phyloP scores from a whole-genome alignment of 768 basidiomycete species.

The Mycena polygramma region DNA sequence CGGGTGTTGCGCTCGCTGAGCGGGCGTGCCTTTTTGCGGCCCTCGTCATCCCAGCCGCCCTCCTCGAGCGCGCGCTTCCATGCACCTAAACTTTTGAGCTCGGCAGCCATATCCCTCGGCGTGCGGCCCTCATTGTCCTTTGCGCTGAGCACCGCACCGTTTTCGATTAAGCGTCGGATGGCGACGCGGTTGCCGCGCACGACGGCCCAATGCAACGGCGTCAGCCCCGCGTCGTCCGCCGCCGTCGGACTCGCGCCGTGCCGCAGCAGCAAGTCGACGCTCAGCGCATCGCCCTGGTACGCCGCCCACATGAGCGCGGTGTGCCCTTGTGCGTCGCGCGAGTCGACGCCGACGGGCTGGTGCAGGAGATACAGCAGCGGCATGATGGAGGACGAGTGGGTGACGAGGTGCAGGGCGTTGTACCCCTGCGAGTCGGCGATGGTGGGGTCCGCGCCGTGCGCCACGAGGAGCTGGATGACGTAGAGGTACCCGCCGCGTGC shows the following conservation, averaged over 20 bases:
- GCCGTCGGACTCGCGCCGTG: slow-evolving; percentile 87
- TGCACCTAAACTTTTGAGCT: slow-evolving; percentile 90
- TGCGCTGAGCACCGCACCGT: slow-evolving; percentile 84
- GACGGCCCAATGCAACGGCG: slow-evolving; percentile 97
- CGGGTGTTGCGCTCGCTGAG: slow-evolving; percentile 79
- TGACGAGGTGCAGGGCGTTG: slow-evolving; percentile 95
- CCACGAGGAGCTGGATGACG: slow-evolving; percentile 91
- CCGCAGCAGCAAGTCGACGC: slow-evolving; percentile 89
- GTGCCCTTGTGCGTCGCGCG: slow-evolving; percentile 91
- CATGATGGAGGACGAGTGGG: slow-evolving; percentile 96
- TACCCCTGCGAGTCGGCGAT: slow-evolving; percentile 95
- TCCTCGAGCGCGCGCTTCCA: slow-evolving; percentile 93
- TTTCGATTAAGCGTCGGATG: slow-evolving; percentile 87
- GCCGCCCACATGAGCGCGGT: slow-evolving; percentile 99
- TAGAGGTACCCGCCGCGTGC: slow-evolving; percentile 97
- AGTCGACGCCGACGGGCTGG: slow-evolving; percentile 94
- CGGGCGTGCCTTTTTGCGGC: neutral
- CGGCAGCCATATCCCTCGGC: slow-evolving; percentile 93
- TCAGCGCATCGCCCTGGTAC: slow-evolving; percentile 97
- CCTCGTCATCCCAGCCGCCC: slow-evolving; percentile 65
- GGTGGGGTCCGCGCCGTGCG: slow-evolving; percentile 92
- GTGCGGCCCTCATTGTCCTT: slow-evolving; percentile 90
- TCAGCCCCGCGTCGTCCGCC: slow-evolving; percentile 85
- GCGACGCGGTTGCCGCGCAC: slow-evolving; percentile 93
- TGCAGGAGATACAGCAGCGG: slow-evolving; percentile 92